Conservation (phyloP, 148 eudicot species). For the Suaeda aralocaspica region DNA sequence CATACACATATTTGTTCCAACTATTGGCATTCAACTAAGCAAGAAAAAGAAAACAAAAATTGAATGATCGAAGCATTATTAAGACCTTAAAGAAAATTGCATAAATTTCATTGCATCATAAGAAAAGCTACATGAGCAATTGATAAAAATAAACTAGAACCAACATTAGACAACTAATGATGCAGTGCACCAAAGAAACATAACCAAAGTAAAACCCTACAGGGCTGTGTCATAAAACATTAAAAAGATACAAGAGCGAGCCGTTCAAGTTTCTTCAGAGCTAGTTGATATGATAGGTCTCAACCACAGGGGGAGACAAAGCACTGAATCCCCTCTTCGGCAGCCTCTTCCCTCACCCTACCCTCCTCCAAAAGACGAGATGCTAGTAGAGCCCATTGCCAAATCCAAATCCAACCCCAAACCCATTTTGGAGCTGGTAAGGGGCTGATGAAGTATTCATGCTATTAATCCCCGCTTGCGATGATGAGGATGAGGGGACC, state of each 20-base stretch:
- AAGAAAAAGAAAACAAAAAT: neutral
- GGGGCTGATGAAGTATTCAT: neutral
- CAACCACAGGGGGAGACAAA: too few relatives aligned
- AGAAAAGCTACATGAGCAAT: neutral
- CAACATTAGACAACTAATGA: neutral
- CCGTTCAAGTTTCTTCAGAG: too few relatives aligned
- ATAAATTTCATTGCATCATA: neutral
- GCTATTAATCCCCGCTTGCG: neutral
- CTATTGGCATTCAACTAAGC: neutral
- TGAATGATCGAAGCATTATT: neutral
- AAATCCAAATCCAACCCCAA: neutral
- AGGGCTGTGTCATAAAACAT: too few relatives aligned
- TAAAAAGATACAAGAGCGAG: too few relatives aligned
- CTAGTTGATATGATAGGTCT: neutral
- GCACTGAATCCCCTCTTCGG: too few relatives aligned
- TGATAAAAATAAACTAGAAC: neutral
- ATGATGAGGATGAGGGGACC: neutral
- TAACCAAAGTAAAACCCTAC: too few relatives aligned
- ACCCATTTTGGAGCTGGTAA: neutral
- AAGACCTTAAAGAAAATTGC: neutral
- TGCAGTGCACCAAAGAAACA: neutral
- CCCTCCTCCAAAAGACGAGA: too few relatives aligned
- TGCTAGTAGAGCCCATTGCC: neutral
- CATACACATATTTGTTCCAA: neutral
- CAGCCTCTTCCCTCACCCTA: too few relatives aligned